Base-by-base conservation (phyloP, 1,139 yeast genomes). In the Nakaseomyces delphensis region DNA sequence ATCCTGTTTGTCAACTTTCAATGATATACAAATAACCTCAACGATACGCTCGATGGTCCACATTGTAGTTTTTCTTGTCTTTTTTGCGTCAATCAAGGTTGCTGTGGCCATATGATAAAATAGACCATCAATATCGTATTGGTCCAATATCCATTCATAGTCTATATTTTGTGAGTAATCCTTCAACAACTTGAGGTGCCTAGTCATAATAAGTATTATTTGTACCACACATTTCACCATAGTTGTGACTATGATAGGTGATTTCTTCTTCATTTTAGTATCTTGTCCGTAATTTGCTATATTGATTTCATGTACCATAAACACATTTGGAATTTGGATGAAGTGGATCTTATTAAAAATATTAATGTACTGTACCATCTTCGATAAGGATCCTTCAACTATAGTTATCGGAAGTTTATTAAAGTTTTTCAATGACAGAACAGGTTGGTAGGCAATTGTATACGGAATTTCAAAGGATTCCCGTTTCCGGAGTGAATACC, bases 71-170 rank as follows among this genome's bases (percentile, higher is more conserved):
- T 43, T 16, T 36, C 45, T 3, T 39, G 43, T 9, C 38, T 25
- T 21, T 39, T 43, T 4, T 45, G 47, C 27, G 14, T 33, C 37
- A 4, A 33, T 33, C 8, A n/a, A 13, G n/a, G 38, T 43, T 13
- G 39, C 25, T 31, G 43, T 45, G 8, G 42, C 43, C 46, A 51
- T 42, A 30, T 47, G 38, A 29, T 52, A 55, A 25, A 57, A 48
- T 31, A 57, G 44, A 16, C 50, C 51, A 31, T 56, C 59, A 9
- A 55, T 42, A 39, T 54, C 59, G 42, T 53, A 47, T 28, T 49
- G 48, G 10, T 47, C 47, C 32, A 57, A 43, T 23, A 48, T 31
- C 46, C 49, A 43, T 5, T 43, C 44, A 2, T 45, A 41, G 31
- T 52, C 54, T 8, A 46, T 36, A 31, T 32, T 32, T 5, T 48